phyloP scores from a whole-genome alignment of 768 basidiomycete species.

The Calocera viscosa region DNA sequence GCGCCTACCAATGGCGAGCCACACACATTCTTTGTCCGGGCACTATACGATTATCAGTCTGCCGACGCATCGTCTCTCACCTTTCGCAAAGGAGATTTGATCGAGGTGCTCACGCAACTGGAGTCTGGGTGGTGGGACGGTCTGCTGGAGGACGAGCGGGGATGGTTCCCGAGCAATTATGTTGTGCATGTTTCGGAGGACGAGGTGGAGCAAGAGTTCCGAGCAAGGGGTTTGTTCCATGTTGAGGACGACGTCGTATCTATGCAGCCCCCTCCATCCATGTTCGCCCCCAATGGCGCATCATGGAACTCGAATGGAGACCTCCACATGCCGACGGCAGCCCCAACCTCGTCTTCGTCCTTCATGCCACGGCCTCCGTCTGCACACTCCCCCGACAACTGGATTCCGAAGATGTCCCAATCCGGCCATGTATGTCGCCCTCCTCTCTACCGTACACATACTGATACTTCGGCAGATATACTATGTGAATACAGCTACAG shows the following conservation, averaged over 20 bases:
- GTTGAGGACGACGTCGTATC: background rate
- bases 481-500: slow-evolving; percentile 69
- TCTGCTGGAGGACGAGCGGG: slow-evolving; percentile 72
- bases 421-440: slow-evolving; percentile 55
- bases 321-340: background rate
- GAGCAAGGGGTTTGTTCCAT: background rate
- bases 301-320: background rate
- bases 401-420: slow-evolving; percentile 75
- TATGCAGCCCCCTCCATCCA: background rate
- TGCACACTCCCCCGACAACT: slow-evolving; percentile 46
- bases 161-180: slow-evolving; percentile 90
- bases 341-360: background rate
- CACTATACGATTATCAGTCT: slow-evolving; percentile 84
- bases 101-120: slow-evolving; percentile 83
- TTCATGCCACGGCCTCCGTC: background rate
- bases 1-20: background rate
- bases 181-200: slow-evolving; percentile 66
- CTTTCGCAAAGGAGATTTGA: slow-evolving; percentile 75
- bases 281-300: background rate
- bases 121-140: slow-evolving; percentile 99
- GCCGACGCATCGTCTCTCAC: slow-evolving; percentile 79
- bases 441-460: background rate
- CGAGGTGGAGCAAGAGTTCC: slow-evolving; percentile 54
- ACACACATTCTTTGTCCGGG: slow-evolving; percentile 69
- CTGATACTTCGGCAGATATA: slow-evolving; percentile 51